phyloP scores from a whole-genome alignment of 306 rosid genomes.

The Lupinus albus region DNA sequence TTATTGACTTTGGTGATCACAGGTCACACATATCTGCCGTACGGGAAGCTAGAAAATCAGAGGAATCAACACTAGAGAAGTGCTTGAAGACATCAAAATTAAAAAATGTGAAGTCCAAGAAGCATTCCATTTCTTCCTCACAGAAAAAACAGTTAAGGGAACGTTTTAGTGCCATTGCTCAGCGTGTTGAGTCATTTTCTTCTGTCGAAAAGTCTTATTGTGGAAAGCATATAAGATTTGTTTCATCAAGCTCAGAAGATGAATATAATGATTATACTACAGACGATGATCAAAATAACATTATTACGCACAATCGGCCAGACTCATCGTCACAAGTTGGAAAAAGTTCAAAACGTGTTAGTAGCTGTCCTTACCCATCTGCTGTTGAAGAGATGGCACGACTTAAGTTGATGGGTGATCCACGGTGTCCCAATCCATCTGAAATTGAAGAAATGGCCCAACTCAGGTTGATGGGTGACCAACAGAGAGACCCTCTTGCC shows the following conservation, averaged over 20 bases:
- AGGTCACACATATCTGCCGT: slow-evolving; percentile 65
- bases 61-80: slow-evolving; percentile 44
- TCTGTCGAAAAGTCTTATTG: slow-evolving; percentile 49
- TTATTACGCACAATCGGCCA: slow-evolving; percentile 34
- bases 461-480: slow-evolving; percentile 61
- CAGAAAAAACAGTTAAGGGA: slow-evolving; percentile 61
- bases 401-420: slow-evolving; percentile 62
- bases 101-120: slow-evolving; percentile 36
- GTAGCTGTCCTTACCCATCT: slow-evolving; percentile 91
- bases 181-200: slow-evolving; percentile 79
- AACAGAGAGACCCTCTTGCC: slow-evolving; percentile 35
- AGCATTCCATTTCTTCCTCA: slow-evolving; percentile 48
- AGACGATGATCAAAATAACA: slow-evolving; percentile 43
- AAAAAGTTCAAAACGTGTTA: slow-evolving; percentile 58
- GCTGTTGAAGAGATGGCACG: slow-evolving; percentile 76
- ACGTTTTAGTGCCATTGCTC: slow-evolving; percentile 69
- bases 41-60: slow-evolving; percentile 54
- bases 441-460: slow-evolving; percentile 68
- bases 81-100: slow-evolving; percentile 32
- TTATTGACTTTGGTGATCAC: slow-evolving; percentile 22
- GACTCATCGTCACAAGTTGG: slow-evolving; percentile 48
- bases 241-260: slow-evolving; percentile 68
- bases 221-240: slow-evolving; percentile 77
- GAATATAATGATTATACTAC: slow-evolving; percentile 53
- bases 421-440: neutral